A percentile compares a stretch with the other conserved stretches of the same genome.
Conservation (phyloP, 805 yeast genomes). For the Lipomyces lipofer region DNA sequence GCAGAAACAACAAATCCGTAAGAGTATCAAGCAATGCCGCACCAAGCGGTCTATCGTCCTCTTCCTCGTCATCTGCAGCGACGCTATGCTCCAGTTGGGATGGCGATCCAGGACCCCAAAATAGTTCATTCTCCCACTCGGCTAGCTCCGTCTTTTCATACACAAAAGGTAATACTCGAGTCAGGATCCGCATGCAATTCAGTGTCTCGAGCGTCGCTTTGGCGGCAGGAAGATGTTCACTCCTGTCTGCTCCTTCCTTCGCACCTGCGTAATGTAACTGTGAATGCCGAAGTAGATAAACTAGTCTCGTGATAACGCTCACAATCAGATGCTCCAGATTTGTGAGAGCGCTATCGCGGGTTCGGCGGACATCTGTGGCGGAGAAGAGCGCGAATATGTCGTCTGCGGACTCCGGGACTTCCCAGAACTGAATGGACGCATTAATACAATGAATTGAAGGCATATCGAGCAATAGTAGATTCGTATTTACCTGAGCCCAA, state of each 20-base stretch:
- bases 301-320: slow-evolving; percentile 37
- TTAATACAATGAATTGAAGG: not conserved
- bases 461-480: not conserved
- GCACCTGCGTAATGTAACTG: slow-evolving; percentile 9
- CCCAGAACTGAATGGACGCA: slow-evolving; percentile 44
- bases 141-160: slow-evolving; percentile 53
- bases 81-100: too few species aligned
- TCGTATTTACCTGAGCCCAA: slow-evolving; percentile 43
- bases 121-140: slow-evolving; percentile 41
- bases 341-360: slow-evolving; percentile 57
- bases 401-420: slow-evolving; percentile 50
- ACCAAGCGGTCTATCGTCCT: slow-evolving; percentile 38
- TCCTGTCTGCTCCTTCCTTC: not conserved
- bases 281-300: slow-evolving; percentile 13
- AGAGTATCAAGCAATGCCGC: slow-evolving; percentile 43
- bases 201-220: slow-evolving; percentile 44
- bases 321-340: slow-evolving; percentile 59
- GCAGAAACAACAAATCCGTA: slow-evolving; percentile 54
- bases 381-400: slow-evolving; percentile 63
- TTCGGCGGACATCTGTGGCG: slow-evolving; percentile 55
- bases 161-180: slow-evolving; percentile 64
- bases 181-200: slow-evolving; percentile 64
- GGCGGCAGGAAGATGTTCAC: slow-evolving; percentile 9
- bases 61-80: not conserved
- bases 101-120: slow-evolving; percentile 50